A percentile compares a stretch with the other conserved stretches of the same genome.
phyloP scores from a whole-genome alignment of 371 early-diverging fungal species.

The Apophysomyces sp. region DNA sequence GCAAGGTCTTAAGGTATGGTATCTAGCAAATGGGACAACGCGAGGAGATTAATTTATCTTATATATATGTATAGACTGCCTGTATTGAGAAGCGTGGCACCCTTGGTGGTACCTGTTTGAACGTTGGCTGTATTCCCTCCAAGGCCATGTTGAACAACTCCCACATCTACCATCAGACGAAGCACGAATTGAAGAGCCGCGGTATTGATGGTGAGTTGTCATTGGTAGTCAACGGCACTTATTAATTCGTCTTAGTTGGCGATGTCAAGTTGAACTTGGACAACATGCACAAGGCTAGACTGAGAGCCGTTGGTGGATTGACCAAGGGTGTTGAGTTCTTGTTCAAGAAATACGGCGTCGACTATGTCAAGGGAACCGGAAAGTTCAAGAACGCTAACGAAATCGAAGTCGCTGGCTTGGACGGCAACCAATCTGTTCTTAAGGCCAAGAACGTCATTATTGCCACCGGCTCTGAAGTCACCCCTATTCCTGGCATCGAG shows the following conservation, averaged over 20 bases:
- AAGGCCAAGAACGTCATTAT: slow-evolving; percentile 95
- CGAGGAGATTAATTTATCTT: neutral
- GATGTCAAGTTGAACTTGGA: slow-evolving; percentile 85
- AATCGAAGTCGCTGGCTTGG: slow-evolving; percentile 78
- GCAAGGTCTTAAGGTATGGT: slow-evolving; percentile 88
- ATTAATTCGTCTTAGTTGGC: slow-evolving; percentile 46
- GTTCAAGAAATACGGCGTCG: slow-evolving; percentile 97
- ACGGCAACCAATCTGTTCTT: slow-evolving; percentile 69
- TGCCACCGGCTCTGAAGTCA: slow-evolving; percentile 96
- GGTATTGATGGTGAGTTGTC: slow-evolving; percentile 81
- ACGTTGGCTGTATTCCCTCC: slow-evolving; percentile 99
- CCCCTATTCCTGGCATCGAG: slow-evolving; percentile 91
- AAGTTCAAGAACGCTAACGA: slow-evolving; percentile 77
- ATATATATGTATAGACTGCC: slow-evolving; percentile 68
- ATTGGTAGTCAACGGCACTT: neutral
- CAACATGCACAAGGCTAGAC: slow-evolving; percentile 91
- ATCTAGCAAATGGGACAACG: neutral
- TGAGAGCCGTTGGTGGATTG: slow-evolving; percentile 84
- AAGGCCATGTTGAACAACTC: slow-evolving; percentile 98
- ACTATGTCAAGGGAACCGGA: slow-evolving; percentile 93
- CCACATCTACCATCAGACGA: slow-evolving; percentile 92
- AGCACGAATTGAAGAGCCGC: slow-evolving; percentile 89
- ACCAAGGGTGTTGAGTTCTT: slow-evolving; percentile 93
- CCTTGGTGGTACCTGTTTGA: slow-evolving; percentile 97
- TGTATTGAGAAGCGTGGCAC: slow-evolving; percentile 96